A percentile compares a stretch with the other conserved stretches of the same genome.
Evolutionary conservation across 805 yeast genomes (phyloP).

Genomic region (Zygoascus tannicola): DNA sequence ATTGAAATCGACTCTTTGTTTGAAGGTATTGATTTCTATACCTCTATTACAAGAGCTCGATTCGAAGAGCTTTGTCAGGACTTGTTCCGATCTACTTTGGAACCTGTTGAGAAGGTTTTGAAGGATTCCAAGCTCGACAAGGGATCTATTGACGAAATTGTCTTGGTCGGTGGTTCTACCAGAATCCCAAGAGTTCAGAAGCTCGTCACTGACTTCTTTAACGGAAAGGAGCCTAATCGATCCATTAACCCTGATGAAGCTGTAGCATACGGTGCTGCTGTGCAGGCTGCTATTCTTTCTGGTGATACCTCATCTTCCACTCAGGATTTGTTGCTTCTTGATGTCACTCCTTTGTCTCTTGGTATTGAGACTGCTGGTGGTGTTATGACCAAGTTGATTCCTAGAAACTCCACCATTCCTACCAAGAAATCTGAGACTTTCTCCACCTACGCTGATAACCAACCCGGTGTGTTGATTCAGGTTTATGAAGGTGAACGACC

Average conservation of each 20-base stretch:
- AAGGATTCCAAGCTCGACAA: slow-evolving; percentile 86
- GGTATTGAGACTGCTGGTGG: slow-evolving; percentile 99
- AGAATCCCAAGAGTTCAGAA: slow-evolving; percentile 98
- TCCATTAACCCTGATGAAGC: slow-evolving; percentile 99
- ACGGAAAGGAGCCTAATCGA: slow-evolving; percentile 94
- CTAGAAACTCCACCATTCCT: slow-evolving; percentile 97
- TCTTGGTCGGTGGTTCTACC: slow-evolving; percentile 96
- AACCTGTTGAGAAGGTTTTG: slow-evolving; percentile 92
- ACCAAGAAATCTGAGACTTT: slow-evolving; percentile 94
- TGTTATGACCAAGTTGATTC: slow-evolving; percentile 96
- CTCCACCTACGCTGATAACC: slow-evolving; percentile 96
- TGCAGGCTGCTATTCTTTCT: slow-evolving; percentile 94
- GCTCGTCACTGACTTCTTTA: slow-evolving; percentile 87
- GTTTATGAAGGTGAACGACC: slow-evolving; percentile 98
- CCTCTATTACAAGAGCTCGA: slow-evolving; percentile 94
- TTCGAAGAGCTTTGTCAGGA: slow-evolving; percentile 94
- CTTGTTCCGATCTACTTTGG: slow-evolving; percentile 85
- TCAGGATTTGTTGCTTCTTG: slow-evolving; percentile 86
- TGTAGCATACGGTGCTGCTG: slow-evolving; percentile 99
- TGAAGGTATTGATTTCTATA: slow-evolving; percentile 95
- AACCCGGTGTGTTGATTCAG: slow-evolving; percentile 97
- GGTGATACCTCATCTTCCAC: slow-evolving; percentile 96
- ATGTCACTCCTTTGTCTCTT: slow-evolving; percentile 93
- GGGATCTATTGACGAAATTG: slow-evolving; percentile 84
- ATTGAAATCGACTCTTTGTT: slow-evolving; percentile 89